A percentile compares a stretch with the other conserved stretches of the same genome.
Evolutionary conservation across 805 yeast species (phyloP).

Genomic region (Myxozyma kluyveri): DNA sequence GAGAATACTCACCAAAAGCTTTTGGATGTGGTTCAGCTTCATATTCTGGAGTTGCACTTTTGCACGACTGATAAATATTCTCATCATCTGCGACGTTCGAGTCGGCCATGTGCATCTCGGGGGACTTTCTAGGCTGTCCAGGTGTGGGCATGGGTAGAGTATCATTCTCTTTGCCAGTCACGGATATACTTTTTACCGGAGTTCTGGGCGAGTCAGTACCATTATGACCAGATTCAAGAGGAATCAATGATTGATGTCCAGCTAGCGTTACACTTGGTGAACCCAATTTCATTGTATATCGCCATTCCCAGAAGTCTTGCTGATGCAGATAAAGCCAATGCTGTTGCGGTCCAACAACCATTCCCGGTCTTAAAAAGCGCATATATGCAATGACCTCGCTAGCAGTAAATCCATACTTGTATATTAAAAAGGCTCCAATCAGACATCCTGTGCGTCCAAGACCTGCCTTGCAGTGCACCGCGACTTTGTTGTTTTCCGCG

Average conservation of each 20-base stretch:
- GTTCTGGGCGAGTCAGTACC: slow-evolving; percentile 45
- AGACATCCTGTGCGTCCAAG: slow-evolving; percentile 96
- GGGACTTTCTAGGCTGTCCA: slow-evolving; percentile 85
- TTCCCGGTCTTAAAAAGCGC: slow-evolving; percentile 96
- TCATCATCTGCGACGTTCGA: slow-evolving; percentile 8
- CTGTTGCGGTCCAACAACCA: slow-evolving; percentile 99
- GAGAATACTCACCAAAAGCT: slow-evolving; percentile 6
- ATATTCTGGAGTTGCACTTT: too few species aligned
- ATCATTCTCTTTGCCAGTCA: slow-evolving; percentile 60
- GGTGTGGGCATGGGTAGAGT: slow-evolving; percentile 93
- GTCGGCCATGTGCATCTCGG: slow-evolving; percentile 6
- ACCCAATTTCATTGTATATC: slow-evolving; percentile 47
- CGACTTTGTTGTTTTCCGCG: slow-evolving; percentile 69
- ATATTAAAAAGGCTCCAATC: slow-evolving; percentile 94
- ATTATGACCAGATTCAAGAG: slow-evolving; percentile 6
- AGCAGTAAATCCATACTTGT: slow-evolving; percentile 96
- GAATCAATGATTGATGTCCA: slow-evolving; percentile 23
- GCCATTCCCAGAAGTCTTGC: slow-evolving; percentile 94
- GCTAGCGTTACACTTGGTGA: slow-evolving; percentile 36
- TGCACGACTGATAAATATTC: too few species aligned
- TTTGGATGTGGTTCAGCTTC: slow-evolving; percentile 2
- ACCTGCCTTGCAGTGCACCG: slow-evolving; percentile 99
- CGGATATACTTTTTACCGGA: slow-evolving; percentile 73
- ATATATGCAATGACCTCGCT: slow-evolving; percentile 94
- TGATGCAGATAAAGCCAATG: slow-evolving; percentile 98